Percentiles rank a stretch among this genome's conserved stretches.
These are phyloP conservation scores for Fusarium duplospermum DNA, from an alignment of 2,329 filamentous ascomycete genomes.

Conservation along the genomic window DNA sequence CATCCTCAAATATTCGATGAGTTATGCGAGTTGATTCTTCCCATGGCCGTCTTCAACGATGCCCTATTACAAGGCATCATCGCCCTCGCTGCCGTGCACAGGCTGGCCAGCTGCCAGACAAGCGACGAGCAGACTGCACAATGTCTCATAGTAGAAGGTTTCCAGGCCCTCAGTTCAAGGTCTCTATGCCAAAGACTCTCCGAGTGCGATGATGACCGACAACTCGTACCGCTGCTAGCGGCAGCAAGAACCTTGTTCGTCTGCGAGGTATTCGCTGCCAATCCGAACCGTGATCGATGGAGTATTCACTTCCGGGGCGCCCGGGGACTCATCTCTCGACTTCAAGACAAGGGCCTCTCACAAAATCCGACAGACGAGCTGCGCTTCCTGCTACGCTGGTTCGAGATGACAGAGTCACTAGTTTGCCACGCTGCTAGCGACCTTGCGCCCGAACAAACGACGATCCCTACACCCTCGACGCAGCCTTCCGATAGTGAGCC, in stretches of 20 bases:
- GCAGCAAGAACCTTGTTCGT: constrained; percentile 27
- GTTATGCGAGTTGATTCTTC: constrained; percentile 28
- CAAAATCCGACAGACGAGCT: constrained; percentile 27
- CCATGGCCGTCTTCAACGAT: constrained; percentile 34
- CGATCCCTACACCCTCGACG: constrained; percentile 28
- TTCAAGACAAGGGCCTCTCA: constrained; percentile 12
- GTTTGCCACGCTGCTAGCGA: constrained; percentile 30
- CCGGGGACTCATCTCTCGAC: constrained; percentile 20
- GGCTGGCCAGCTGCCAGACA: constrained; percentile 28
- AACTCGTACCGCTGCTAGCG: constrained; percentile 23
- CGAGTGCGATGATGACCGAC: constrained; percentile 22
- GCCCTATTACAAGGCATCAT: constrained; percentile 28
- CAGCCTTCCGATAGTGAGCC: constrained; percentile 15
- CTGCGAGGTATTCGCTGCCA: constrained; percentile 32
- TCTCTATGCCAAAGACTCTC: constrained; percentile 28
- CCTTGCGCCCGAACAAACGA: constrained; percentile 19
- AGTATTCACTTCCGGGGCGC: constrained; percentile 34
- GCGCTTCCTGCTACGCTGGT: constrained; percentile 30
- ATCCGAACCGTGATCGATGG: constrained; percentile 32
- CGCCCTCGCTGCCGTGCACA: constrained; percentile 30
- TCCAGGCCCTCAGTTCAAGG: constrained; percentile 33
- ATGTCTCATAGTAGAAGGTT: constrained; percentile 24
- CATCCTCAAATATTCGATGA: constrained; percentile 32
- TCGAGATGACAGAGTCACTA: constrained; percentile 33
- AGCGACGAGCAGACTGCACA: constrained; percentile 24